Evolutionary conservation across 1,284 basidiomycete genomes (phyloP).

Genomic region (Spongiforma sp.): DNA sequence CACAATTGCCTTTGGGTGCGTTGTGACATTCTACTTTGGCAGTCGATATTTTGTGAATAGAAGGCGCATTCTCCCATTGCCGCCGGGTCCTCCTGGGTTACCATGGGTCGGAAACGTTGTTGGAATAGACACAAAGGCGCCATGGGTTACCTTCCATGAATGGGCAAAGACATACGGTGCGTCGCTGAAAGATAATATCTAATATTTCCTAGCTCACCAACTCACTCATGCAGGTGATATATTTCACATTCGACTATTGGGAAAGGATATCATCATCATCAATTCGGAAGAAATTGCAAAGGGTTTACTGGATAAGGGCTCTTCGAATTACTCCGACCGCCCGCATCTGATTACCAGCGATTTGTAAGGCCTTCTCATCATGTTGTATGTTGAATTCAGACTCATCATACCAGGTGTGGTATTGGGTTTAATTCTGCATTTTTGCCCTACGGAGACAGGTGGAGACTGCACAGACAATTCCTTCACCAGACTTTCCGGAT

Average conservation of each 20-base stretch:
- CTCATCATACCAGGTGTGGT: slow-evolving; percentile 36
- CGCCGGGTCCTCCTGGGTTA: slow-evolving; percentile 9
- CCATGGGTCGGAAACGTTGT: slow-evolving; percentile 9
- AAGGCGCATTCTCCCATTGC: background rate
- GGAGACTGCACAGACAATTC: slow-evolving; percentile 43
- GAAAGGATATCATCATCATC: slow-evolving; percentile 12
- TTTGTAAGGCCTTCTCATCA: background rate
- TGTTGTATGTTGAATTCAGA: background rate
- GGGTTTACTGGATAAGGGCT: slow-evolving; percentile 7
- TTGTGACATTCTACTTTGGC: background rate
- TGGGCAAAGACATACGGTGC: slow-evolving; percentile 10
- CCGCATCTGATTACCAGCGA: slow-evolving; percentile 1
- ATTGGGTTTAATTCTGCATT: slow-evolving; percentile 39
- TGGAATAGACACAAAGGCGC: background rate
- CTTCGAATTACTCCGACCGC: slow-evolving; percentile 11
- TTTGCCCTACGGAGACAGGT: slow-evolving; percentile 42
- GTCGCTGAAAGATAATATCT: background rate
- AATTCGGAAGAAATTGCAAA: slow-evolving; percentile 11
- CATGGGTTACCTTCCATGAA: slow-evolving; percentile 5
- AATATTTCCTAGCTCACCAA: background rate
- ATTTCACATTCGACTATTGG: slow-evolving; percentile 4
- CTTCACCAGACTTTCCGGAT: slow-evolving; percentile 35
- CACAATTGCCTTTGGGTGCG: background rate
- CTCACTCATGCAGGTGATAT: slow-evolving; percentile 5
- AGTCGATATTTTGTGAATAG: background rate